Percentiles rank a stretch among this genome's conserved stretches.
phyloP scores from a whole-genome alignment of 2,329 filamentous ascomycete species.

The Colletotrichum sidae region DNA sequence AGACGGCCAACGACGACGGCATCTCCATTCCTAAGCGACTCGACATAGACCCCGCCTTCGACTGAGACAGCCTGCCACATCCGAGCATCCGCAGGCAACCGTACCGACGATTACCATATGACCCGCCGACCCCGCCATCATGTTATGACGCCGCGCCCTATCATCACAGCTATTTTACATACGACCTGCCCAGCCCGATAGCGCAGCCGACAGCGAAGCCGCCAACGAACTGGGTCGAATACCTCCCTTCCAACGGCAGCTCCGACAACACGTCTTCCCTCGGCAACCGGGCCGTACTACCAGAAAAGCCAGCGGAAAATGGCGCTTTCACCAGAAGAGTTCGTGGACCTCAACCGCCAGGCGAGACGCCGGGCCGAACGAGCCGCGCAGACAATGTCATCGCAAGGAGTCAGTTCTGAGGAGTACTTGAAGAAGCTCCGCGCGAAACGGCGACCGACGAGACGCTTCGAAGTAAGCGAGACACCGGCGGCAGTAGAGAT shows the following conservation, averaged over 20 bases:
- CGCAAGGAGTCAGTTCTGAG: slow-evolving; percentile 26
- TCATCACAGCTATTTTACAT: not conserved
- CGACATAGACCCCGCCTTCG: not conserved
- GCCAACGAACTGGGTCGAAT: no score
- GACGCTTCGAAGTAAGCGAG: slow-evolving; percentile 17
- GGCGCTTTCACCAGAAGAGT: slow-evolving; percentile 23
- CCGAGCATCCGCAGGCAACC: not conserved
- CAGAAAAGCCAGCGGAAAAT: not conserved
- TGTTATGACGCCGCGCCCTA: not conserved
- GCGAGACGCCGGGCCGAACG: slow-evolving; percentile 30
- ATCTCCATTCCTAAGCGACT: not conserved
- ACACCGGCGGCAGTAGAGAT: slow-evolving; percentile 30
- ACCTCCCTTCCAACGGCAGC: no score
- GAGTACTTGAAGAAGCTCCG: slow-evolving; percentile 26
- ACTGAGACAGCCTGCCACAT: slow-evolving; percentile 30
- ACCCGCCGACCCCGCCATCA: not conserved
- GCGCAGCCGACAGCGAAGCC: no score
- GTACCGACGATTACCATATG: not conserved
- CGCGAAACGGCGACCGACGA: slow-evolving; percentile 24
- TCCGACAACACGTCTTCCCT: not conserved
- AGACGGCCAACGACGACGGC: slow-evolving; percentile 2
- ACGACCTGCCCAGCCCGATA: no score
- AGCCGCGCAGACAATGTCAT: slow-evolving; percentile 32
- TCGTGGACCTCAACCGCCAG: slow-evolving; percentile 26
- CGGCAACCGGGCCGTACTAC: not conserved